A percentile compares a stretch with the other conserved stretches of the same genome.
These are phyloP conservation scores for Geotrichum klebahnii DNA, from an alignment of 1,139 yeast species.

Conservation along the genomic window DNA sequence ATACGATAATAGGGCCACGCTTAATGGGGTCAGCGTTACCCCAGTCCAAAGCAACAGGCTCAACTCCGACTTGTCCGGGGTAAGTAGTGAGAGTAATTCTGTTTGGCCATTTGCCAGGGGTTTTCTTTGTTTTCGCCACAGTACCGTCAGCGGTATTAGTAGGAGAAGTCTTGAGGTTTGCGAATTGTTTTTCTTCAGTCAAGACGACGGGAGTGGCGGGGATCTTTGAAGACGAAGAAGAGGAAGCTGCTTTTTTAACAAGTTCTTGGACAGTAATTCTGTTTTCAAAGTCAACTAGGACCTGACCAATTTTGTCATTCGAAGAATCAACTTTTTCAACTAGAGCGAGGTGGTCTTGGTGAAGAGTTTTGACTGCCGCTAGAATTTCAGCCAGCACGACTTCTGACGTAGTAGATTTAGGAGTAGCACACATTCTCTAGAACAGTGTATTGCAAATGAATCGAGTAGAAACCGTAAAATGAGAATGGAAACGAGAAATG, in stretches of 20 bases:
- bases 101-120: constrained; percentile 31
- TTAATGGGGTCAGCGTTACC: constrained; percentile 45
- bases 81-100: constrained; percentile 49
- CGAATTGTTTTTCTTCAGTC: constrained; percentile 14
- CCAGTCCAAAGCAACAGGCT: constrained; percentile 51
- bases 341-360: constrained; percentile 19
- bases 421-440: neutral
- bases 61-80: constrained; percentile 47
- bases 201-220: constrained; percentile 14
- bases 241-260: neutral
- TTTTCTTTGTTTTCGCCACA: neutral
- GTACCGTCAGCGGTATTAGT: too few species aligned
- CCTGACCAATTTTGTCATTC: constrained; percentile 19
- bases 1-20: constrained; percentile 59
- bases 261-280: constrained; percentile 14
- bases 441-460: too few species aligned
- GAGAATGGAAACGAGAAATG: too few species aligned
- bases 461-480: too few species aligned
- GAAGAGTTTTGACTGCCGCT: constrained; percentile 17
- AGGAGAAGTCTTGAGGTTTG: neutral
- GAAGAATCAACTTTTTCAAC: constrained; percentile 23
- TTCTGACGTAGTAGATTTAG: neutral
- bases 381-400: constrained; percentile 15
- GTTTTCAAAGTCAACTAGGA: constrained; percentile 14
- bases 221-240: constrained; percentile 5